These are phyloP conservation scores for Ambrosia hybrid DNA, from an alignment of 140 eudicot species.

Conservation along the genomic window DNA sequence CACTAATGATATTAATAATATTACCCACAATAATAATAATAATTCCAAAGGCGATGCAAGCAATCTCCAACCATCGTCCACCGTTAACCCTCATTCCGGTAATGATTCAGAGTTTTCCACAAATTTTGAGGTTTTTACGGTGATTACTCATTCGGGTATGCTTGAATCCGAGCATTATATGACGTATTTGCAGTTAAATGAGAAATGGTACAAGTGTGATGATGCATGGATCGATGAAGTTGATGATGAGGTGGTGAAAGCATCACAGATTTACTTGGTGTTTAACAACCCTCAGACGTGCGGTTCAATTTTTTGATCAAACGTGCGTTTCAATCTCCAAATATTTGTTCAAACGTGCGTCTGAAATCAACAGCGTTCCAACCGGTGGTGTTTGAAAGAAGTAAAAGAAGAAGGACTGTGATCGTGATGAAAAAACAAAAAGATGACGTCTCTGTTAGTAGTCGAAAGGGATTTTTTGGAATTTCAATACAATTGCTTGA, in stretches of 20 bases:
- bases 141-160: constrained; percentile 84
- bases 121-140: constrained; percentile 71
- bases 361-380: too few species aligned
- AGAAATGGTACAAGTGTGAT: constrained; percentile 91
- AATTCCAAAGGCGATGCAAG: constrained; percentile 52
- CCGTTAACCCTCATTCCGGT: constrained; percentile 48
- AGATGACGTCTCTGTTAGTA: too few species aligned
- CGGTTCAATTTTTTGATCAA: too few species aligned
- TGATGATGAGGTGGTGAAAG: constrained; percentile 72
- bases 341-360: too few species aligned
- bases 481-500: too few species aligned
- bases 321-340: too few species aligned
- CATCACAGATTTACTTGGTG: constrained; percentile 68
- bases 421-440: too few species aligned
- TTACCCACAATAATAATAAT: too few species aligned
- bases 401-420: too few species aligned
- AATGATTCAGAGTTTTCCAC: constrained; percentile 57
- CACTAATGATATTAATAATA: background rate
- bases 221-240: constrained; percentile 89
- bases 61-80: constrained; percentile 57
- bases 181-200: constrained; percentile 57
- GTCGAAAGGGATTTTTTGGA: too few species aligned
- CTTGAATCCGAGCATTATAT: constrained; percentile 83
- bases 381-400: too few species aligned
- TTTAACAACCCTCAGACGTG: constrained; percentile 5